These are phyloP conservation scores for Cytospora schulzeri DNA, from an alignment of 2,329 filamentous ascomycete species.

Conservation along the genomic window DNA sequence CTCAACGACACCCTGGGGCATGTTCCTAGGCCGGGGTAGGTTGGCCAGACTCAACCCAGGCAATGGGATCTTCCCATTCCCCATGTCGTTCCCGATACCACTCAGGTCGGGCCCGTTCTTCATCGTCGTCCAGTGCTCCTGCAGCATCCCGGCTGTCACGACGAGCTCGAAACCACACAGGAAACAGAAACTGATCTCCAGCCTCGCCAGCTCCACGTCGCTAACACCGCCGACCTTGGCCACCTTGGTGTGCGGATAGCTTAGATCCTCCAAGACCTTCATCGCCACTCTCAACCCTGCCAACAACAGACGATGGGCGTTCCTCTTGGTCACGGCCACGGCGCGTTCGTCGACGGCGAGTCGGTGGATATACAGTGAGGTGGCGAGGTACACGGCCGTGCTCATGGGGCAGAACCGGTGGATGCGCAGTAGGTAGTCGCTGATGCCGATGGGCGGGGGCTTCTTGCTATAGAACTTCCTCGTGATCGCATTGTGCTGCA, in stretches of 20 bases:
- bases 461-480: constrained; percentile 92
- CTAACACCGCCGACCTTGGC: constrained; percentile 87
- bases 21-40: constrained; percentile 12
- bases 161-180: constrained; percentile 80
- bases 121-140: constrained; percentile 69
- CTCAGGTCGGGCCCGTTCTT: constrained; percentile 31
- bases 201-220: constrained; percentile 74
- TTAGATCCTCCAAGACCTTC: constrained; percentile 92
- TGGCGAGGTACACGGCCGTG: constrained; percentile 88
- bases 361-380: constrained; percentile 83
- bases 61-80: constrained; percentile 2
- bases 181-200: constrained; percentile 91
- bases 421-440: constrained; percentile 82
- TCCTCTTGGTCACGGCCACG: constrained; percentile 79
- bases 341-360: constrained; percentile 76
- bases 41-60: constrained; percentile 16
- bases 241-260: constrained; percentile 81
- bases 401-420: constrained; percentile 93
- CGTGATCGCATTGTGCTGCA: constrained; percentile 84
- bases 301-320: constrained; percentile 83
- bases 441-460: constrained; percentile 78
- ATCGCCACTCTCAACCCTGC: constrained; percentile 85
- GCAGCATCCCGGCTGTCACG: constrained; percentile 61
- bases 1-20: constrained; percentile 3
- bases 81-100: constrained; percentile 10